Base-by-base conservation (phyloP, 306 rosid species). In the Glycine latifolia region DNA sequence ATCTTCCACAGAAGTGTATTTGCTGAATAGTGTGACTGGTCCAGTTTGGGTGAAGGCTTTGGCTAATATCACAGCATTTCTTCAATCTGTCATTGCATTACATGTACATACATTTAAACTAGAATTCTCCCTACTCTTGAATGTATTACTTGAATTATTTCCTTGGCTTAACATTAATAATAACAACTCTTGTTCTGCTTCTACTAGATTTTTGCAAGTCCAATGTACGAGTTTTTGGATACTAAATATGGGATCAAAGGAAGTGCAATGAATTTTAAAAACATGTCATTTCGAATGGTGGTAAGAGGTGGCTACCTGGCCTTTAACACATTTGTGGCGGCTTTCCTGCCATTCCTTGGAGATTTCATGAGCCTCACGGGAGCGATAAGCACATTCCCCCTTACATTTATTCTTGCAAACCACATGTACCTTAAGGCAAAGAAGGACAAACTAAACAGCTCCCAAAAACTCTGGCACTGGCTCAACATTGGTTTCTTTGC, bases 281-380 rank as follows among this genome's bases (percentile, higher is more conserved):
- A 93, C 87, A 72, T 95, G 82, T 43, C 88, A 33, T 95, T 89
- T 82, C 77, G 97, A 69, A 33, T 92, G 0, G 1, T 8, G 6
- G 91, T 95, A 2, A 89, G 97, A 89, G 99, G 99, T 12, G 96
- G 99, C 43, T 95, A 93, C 90, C 81, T 95, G 58, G 75, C 87
- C 8, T 54, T 93, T 5, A 93, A 90, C 73, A 93, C 97, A 8
- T 76, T 93, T 3, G 88, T 95, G 8, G 31, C 99, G 0, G 98
- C 99, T 39, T 91, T 91, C 17, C 67, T 95, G 43, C 99, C 99
- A 4, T 95, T 95, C 90, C 96, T 95, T 0, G 99, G 99, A 87
- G 99, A 93, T 62, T 95, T 95, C 89, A 93, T 93, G 97, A 95
- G 97, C 81, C 98, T 95, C 48, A 95, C 99, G 0, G 98, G 99